These are phyloP conservation scores for Kondoa malvinella DNA, from an alignment of 768 basidiomycete species.

Conservation along the genomic window DNA sequence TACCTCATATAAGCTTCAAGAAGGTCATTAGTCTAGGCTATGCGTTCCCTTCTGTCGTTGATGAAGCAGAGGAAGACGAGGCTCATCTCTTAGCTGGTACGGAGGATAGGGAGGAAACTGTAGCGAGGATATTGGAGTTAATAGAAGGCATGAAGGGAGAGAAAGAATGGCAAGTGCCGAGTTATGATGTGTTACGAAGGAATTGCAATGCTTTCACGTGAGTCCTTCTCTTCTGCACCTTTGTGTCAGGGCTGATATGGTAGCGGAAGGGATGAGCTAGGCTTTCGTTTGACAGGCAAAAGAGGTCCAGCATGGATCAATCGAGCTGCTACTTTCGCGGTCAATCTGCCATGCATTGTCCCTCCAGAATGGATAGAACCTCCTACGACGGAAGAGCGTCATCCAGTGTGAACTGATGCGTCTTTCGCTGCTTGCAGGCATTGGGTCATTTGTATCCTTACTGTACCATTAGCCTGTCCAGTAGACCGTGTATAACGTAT, in stretches of 20 bases:
- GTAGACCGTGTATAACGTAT: background rate
- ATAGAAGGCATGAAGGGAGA: background rate
- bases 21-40: background rate
- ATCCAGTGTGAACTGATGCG: background rate
- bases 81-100: background rate
- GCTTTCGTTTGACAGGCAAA: background rate
- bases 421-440: background rate
- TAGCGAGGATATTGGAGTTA: background rate
- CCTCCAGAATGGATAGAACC: background rate
- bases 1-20: background rate
- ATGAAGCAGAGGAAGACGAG: too few relatives aligned
- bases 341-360: background rate
- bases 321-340: background rate
- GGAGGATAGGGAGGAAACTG: background rate
- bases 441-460: background rate
- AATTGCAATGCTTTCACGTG: conserved; percentile 3
- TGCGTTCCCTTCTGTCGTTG: background rate
- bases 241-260: background rate
- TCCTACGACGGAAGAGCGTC: background rate
- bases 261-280: background rate
- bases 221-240: background rate
- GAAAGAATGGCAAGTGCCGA: background rate
- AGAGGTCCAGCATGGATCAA: conserved; percentile 2
- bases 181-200: background rate
- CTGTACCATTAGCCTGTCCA: background rate